phyloP scores from a whole-genome alignment of 306 rosid genomes.

The Inga oerstediana region DNA sequence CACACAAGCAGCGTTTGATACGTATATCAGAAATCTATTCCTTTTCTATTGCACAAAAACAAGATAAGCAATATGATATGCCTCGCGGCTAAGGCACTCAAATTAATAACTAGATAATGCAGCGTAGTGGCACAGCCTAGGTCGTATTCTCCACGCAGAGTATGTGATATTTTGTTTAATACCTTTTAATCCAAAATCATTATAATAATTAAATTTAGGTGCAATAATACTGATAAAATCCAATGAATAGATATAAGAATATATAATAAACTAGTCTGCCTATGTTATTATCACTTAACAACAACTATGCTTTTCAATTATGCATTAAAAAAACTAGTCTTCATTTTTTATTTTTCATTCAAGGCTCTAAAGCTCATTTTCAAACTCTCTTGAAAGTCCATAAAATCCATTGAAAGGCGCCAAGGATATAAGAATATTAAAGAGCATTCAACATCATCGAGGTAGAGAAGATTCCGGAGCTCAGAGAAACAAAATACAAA shows the following conservation, averaged over 20 bases:
- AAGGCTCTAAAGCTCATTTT: background rate
- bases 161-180: too few species aligned
- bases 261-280: background rate
- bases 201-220: too few species aligned
- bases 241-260: too few species aligned
- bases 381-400: background rate
- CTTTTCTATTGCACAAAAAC: background rate
- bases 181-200: too few species aligned
- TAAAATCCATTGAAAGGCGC: background rate
- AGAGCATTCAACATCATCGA: background rate
- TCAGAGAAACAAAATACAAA: slow-evolving; percentile 18
- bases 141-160: too few species aligned
- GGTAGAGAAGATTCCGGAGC: background rate
- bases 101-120: too few species aligned
- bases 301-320: background rate
- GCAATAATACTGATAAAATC: too few species aligned
- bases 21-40: too few species aligned
- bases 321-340: background rate
- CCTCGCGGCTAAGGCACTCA: too few species aligned
- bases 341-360: background rate
- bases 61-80: too few species aligned
- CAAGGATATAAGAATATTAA: background rate
- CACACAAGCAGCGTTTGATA: background rate
- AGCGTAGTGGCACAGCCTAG: too few species aligned
- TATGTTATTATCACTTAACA: background rate